Conservation (phyloP, 768 basidiomycete genomes). For the Suillus americanus region DNA sequence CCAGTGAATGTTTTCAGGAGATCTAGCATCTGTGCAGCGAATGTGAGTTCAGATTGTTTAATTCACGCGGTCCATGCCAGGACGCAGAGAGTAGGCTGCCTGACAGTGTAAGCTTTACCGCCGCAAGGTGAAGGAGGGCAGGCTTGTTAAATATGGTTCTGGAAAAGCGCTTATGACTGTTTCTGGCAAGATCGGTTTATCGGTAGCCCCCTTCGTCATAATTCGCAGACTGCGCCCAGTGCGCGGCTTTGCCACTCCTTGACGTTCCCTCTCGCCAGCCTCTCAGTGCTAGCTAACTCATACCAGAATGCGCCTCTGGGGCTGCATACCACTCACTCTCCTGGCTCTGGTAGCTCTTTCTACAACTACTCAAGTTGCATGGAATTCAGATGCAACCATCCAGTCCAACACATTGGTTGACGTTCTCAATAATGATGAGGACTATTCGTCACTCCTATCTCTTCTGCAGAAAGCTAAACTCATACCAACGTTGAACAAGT, state of each 20-base stretch:
- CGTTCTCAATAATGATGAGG: constrained; percentile 67
- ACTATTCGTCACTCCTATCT: constrained; percentile 72
- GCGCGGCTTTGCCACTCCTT: background rate
- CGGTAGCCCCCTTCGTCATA: constrained; percentile 1
- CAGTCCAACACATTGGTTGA: constrained; percentile 71
- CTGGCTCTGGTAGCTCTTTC: constrained; percentile 21
- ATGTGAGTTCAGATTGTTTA: constrained; percentile 3
- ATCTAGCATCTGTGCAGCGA: constrained; percentile 41
- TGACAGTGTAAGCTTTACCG: background rate
- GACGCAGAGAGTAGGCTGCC: background rate
- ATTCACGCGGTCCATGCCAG: background rate
- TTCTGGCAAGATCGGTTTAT: background rate
- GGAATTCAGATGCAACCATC: constrained; percentile 19
- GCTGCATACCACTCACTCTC: constrained; percentile 35
- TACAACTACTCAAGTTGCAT: constrained; percentile 24
- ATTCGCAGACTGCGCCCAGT: background rate
- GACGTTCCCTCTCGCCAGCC: constrained; percentile 4
- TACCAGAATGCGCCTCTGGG: constrained; percentile 32
- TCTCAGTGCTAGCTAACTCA: constrained; percentile 4
- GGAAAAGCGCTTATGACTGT: background rate
- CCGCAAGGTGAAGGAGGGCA: constrained; percentile 1
- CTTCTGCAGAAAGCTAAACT: constrained; percentile 85
- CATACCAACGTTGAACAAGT: constrained; percentile 87
- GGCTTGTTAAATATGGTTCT: background rate
- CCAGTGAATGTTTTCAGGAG: constrained; percentile 46